Percentiles rank a stretch among this genome's conserved stretches.
phyloP scores from a whole-genome alignment of 768 basidiomycete species.

The Hygrocybe punicea region DNA sequence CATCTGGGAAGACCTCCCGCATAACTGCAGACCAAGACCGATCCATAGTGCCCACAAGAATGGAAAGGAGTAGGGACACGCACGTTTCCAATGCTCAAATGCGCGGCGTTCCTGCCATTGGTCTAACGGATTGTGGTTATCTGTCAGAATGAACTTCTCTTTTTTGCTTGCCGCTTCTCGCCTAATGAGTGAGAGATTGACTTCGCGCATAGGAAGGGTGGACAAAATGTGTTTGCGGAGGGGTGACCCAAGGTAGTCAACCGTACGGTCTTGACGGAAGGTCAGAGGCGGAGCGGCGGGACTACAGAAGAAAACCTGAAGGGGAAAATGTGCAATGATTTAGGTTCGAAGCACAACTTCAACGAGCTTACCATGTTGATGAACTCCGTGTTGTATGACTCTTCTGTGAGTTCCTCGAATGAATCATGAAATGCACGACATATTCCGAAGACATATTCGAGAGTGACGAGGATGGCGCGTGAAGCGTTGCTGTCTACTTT shows the following conservation, averaged over 20 bases:
- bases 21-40: slow-evolving; percentile 49
- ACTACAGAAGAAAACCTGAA: slow-evolving; percentile 82
- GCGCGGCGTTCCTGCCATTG: slow-evolving; percentile 65
- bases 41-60: slow-evolving; percentile 1
- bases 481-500: slow-evolving; percentile 57
- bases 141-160: slow-evolving; percentile 54
- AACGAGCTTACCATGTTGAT: slow-evolving; percentile 66
- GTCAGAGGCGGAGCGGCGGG: slow-evolving; percentile 48
- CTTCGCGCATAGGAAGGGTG: slow-evolving; percentile 50
- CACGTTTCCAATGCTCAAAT: slow-evolving; percentile 73
- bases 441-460: slow-evolving; percentile 65
- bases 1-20: slow-evolving; percentile 68
- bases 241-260: slow-evolving; percentile 67
- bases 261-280: slow-evolving; percentile 52
- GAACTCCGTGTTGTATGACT: slow-evolving; percentile 50
- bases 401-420: slow-evolving; percentile 41
- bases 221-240: slow-evolving; percentile 61
- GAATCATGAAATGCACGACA: slow-evolving; percentile 85
- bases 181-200: slow-evolving; percentile 44
- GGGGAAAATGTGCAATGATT: not conserved
- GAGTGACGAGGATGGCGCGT: slow-evolving; percentile 63
- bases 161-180: slow-evolving; percentile 33
- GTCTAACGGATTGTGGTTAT: slow-evolving; percentile 58
- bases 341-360: not conserved
- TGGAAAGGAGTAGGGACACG: slow-evolving; percentile 24